Conservation (phyloP, 2,329 filamentous ascomycete genomes). For the Pseudonectria foliicola region DNA sequence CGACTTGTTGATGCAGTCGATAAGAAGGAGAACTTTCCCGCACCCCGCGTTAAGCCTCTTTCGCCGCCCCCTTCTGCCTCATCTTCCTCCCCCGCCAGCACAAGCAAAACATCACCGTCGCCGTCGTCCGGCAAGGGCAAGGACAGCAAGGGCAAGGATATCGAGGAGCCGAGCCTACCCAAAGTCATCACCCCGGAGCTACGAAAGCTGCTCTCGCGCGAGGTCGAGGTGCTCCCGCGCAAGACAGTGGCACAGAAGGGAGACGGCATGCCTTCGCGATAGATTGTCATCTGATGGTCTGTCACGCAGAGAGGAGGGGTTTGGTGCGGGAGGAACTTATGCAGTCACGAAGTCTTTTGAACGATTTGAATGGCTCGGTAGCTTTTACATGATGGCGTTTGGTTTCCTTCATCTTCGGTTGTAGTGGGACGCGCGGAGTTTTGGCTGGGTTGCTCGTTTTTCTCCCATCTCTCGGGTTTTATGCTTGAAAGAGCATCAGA, state of each 20-base stretch:
- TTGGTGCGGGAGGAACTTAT: neutral
- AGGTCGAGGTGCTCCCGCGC: conserved; percentile 37
- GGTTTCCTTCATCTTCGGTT: neutral
- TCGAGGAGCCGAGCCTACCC: conserved; percentile 27
- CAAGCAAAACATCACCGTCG: conserved; percentile 9
- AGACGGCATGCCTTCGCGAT: conserved; percentile 29
- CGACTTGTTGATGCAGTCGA: conserved; percentile 86
- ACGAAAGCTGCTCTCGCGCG: conserved; percentile 43
- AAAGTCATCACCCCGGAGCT: conserved; percentile 52
- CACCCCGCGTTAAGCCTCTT: conserved; percentile 27
- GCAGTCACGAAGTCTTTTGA: conserved; percentile 2
- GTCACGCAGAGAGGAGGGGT: neutral
- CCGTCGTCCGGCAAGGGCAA: conserved; percentile 6
- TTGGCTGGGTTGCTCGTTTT: neutral
- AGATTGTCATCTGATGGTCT: neutral
- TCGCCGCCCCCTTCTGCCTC: conserved; percentile 11
- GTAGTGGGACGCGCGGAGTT: conserved; percentile 12
- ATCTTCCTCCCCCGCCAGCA: conserved; percentile 4
- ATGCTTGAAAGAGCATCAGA: too few species aligned
- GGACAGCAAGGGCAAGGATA: conserved; percentile 30
- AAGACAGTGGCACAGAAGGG: conserved; percentile 29
- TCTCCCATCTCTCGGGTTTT: too few species aligned
- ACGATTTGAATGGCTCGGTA: too few species aligned
- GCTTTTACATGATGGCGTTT: conserved; percentile 9
- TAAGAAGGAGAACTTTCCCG: conserved; percentile 80